Conservation (phyloP, 1,139 yeast species). For the Taiozyma sp. region DNA sequence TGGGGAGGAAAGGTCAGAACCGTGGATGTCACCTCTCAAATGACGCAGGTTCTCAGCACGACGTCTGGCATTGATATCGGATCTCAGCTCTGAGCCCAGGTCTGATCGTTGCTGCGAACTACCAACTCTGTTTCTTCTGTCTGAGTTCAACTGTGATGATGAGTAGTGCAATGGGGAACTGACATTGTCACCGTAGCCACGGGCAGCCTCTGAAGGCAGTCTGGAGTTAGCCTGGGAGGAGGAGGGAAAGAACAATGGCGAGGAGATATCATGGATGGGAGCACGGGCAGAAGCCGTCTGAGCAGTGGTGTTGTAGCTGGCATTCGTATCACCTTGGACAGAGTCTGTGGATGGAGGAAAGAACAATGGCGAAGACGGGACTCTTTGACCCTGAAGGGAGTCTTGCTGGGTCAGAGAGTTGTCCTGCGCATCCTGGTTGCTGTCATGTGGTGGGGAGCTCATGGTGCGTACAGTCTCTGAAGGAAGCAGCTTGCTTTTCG, state of each 20-base stretch:
- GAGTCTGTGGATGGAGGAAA: conserved; percentile 44
- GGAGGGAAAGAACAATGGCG: conserved; percentile 33
- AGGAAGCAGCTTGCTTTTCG: neutral
- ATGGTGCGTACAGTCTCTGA: neutral
- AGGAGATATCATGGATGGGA: conserved; percentile 25
- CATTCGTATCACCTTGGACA: neutral
- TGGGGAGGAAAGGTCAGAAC: conserved; percentile 46
- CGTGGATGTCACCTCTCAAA: conserved; percentile 53
- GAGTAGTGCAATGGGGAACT: conserved; percentile 41
- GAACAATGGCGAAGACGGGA: conserved; percentile 64
- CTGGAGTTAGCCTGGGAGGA: conserved; percentile 26
- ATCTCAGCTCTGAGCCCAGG: conserved; percentile 28
- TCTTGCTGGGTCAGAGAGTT: neutral
- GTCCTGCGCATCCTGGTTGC: neutral
- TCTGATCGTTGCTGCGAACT: conserved; percentile 13
- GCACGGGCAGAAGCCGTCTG: neutral
- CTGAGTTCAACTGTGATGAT: conserved; percentile 31
- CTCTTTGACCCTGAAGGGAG: conserved; percentile 14
- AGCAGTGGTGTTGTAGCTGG: neutral
- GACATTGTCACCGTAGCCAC: conserved; percentile 18
- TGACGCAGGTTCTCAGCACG: conserved; percentile 27
- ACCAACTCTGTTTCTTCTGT: conserved; percentile 23
- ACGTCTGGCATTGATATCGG: conserved; percentile 29
- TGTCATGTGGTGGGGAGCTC: conserved; percentile 4
- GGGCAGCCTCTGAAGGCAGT: conserved; percentile 5